Conservation (phyloP, 768 basidiomycete species). For the Auricularia sp. region DNA sequence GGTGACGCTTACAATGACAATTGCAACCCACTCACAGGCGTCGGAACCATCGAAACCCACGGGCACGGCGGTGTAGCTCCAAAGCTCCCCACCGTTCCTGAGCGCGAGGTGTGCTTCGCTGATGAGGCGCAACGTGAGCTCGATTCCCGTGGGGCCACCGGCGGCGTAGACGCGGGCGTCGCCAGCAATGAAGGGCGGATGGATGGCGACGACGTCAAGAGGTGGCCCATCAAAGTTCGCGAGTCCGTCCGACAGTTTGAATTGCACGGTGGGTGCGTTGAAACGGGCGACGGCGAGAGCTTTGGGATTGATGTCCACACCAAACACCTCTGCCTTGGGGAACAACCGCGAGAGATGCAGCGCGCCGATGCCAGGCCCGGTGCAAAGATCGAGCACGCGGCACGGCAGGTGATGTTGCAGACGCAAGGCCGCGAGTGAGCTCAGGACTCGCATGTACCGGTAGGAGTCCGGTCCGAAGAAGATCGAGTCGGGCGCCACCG, state of each 20-base stretch:
- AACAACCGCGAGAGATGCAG: not conserved
- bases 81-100: not conserved
- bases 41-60: not conserved
- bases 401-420: not conserved
- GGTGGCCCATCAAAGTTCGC: not conserved
- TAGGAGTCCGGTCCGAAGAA: conserved; percentile 5
- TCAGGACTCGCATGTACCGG: conserved; percentile 1
- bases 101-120: not conserved
- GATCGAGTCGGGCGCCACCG: not conserved
- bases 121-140: conserved; percentile 1
- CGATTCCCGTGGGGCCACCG: not conserved
- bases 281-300: not conserved
- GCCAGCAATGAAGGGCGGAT: conserved; percentile 4
- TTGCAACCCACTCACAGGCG: not conserved
- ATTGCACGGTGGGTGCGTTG: not conserved
- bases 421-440: not conserved
- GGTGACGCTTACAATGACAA: not conserved
- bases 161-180: conserved; percentile 1
- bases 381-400: not conserved
- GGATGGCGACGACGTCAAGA: conserved; percentile 4
- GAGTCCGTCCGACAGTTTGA: not conserved
- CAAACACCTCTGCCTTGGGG: not conserved
- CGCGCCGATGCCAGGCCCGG: conserved; percentile 1
- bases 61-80: not conserved
- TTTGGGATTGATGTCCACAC: conserved; percentile 3